A percentile compares a stretch with the other conserved stretches of the same genome.
These are phyloP conservation scores for Leishmania tarentolae DNA, from an alignment of 208 protist species.

Conservation along the genomic window DNA sequence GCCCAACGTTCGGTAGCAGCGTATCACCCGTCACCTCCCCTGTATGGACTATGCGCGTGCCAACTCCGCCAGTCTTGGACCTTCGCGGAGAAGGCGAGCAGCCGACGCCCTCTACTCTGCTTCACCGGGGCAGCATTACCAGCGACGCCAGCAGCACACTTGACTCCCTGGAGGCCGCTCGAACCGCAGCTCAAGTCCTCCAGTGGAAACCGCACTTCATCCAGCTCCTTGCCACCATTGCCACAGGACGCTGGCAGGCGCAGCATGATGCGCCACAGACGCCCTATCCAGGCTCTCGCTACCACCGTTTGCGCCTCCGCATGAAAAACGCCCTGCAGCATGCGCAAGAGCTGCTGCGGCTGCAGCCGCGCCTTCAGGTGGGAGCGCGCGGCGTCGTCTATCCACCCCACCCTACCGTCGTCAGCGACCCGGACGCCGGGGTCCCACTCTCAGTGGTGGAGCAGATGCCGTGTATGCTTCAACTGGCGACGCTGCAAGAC, in stretches of 20 bases:
- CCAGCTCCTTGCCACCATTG: constrained; percentile 35
- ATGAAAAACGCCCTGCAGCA: constrained; percentile 10
- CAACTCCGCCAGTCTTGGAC: constrained; percentile 1
- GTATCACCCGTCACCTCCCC: constrained; percentile 14
- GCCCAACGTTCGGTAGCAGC: constrained; percentile 22
- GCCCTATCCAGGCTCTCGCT: constrained; percentile 22
- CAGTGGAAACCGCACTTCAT: constrained; percentile 32
- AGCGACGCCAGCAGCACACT: constrained; percentile 8
- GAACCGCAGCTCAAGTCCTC: constrained; percentile 19
- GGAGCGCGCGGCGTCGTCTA: constrained; percentile 23
- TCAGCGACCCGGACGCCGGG: background rate
- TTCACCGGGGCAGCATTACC: background rate
- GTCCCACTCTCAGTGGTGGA: constrained; percentile 24
- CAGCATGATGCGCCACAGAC: constrained; percentile 2
- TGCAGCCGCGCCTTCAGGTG: constrained; percentile 24
- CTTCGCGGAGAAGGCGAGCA: background rate
- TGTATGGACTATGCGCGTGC: constrained; percentile 23
- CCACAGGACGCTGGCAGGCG: constrained; percentile 33
- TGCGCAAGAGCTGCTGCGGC: constrained; percentile 29
- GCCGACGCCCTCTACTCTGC: background rate
- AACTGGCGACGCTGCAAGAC: constrained; percentile 29
- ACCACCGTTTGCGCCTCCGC: constrained; percentile 24
- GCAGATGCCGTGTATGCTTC: constrained; percentile 22
- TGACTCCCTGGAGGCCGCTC: constrained; percentile 1
- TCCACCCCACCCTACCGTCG: constrained; percentile 9